phyloP scores from a whole-genome alignment of 1,284 basidiomycete species.

The Apiotrichum mycotoxinovorans region DNA sequence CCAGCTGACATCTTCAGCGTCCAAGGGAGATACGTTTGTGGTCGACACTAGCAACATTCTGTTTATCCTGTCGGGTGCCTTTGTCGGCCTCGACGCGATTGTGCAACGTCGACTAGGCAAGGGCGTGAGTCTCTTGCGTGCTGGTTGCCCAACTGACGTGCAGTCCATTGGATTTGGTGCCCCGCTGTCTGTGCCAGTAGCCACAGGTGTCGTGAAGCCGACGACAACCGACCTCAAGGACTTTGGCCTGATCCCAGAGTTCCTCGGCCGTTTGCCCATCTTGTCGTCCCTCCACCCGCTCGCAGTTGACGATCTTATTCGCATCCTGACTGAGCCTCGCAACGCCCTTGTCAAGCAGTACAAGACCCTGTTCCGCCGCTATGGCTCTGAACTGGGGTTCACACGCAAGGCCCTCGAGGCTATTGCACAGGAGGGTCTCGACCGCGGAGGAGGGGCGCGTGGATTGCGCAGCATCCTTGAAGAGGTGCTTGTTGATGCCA shows the following conservation, averaged over 20 bases:
- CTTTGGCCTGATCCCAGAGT: conserved; percentile 93
- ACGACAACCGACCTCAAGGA: conserved; percentile 66
- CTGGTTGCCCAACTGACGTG: conserved; percentile 4
- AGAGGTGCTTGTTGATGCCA: conserved; percentile 76
- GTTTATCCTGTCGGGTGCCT: conserved; percentile 88
- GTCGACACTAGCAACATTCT: conserved; percentile 68
- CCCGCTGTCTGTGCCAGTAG: conserved; percentile 52
- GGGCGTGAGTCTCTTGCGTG: conserved; percentile 59
- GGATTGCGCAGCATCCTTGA: conserved; percentile 86
- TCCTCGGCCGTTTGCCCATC: conserved; percentile 83
- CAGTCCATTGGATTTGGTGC: conserved; percentile 87
- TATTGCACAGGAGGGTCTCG: conserved; percentile 71
- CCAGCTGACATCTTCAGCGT: conserved; percentile 3
- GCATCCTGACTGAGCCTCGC: conserved; percentile 84
- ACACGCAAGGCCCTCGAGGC: conserved; percentile 53
- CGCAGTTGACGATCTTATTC: conserved; percentile 68
- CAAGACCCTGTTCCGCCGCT: conserved; percentile 62
- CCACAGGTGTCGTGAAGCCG: conserved; percentile 26
- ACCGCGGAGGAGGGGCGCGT: conserved; percentile 82
- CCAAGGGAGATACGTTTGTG: conserved; percentile 46
- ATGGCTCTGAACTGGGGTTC: conserved; percentile 47
- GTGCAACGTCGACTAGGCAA: conserved; percentile 74
- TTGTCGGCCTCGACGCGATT: conserved; percentile 83
- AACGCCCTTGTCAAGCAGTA: conserved; percentile 90
- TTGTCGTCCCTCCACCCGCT: conserved; percentile 77